Base-by-base conservation (phyloP, 1,139 yeast genomes). In the Pichia sp. region DNA sequence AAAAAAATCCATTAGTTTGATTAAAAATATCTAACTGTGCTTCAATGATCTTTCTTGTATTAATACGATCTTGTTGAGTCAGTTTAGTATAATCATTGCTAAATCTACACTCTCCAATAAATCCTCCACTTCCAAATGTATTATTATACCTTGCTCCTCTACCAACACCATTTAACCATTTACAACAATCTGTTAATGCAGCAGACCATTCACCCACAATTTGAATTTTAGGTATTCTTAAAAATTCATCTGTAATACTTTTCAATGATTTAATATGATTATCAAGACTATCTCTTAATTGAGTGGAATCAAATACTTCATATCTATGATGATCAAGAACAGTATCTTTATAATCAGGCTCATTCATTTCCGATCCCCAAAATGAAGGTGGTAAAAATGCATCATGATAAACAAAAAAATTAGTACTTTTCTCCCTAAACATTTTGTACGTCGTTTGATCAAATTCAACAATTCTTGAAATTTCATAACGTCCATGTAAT, bases 141-240 rank as follows among this genome's bases (percentile, higher is more conserved):
- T 87, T 94, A 39, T 85, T 88, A 65, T 74, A 88, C 55, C 97
- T 77, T 4, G 96, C 80, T 39, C 96, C 96, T 42, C 79, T 69
- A 35, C 87, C 86, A 31, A 86, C 94, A 54, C 97, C 97, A 56
- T 91, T 91, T 47, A 91, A 68, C 95, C 95, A 85, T 47, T 71
- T 71, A 19, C 94, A 79, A 69, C 98, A 91, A 64, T 91, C 97
- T 11, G 96, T 50, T 25, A 50, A 29, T 13, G 55, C 55, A 6
- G 51, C 55, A 6, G 54, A 47, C 55, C 55, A 52, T 68, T 91
- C 98, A 47, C 97, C 97, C 43, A 77, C 72, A 25, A 89, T 74
- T 43, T 76, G 74, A 86, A 94, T 64, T 59, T 60, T 86, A n/a
- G 43, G 95, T 31, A 61, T 49, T 33, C 56, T 50, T 33, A 77